phyloP scores from a whole-genome alignment of 2,329 filamentous ascomycete genomes.

The Corniculantispora saksenae region DNA sequence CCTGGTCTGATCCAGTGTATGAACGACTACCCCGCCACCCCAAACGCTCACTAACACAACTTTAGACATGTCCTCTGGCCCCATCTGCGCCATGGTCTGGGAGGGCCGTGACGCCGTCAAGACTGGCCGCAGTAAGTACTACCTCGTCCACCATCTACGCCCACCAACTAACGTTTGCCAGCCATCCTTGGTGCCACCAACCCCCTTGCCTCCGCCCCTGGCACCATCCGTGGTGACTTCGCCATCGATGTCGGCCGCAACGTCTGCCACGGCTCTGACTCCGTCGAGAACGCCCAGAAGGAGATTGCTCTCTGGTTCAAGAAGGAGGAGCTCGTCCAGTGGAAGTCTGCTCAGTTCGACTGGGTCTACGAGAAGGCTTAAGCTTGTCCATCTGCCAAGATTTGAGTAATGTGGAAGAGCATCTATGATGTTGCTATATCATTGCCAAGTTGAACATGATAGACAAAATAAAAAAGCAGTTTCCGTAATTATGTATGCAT shows the following conservation, averaged over 20 bases:
- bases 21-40: constrained; percentile 33
- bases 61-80: constrained; percentile 92
- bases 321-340: constrained; percentile 79
- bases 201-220: constrained; percentile 89
- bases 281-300: constrained; percentile 98
- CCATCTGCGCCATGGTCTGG: constrained; percentile 99
- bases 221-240: constrained; percentile 96
- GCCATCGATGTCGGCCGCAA: constrained; percentile 86
- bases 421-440: background rate
- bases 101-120: constrained; percentile 98
- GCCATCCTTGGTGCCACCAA: constrained; percentile 98
- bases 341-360: constrained; percentile 80
- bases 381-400: constrained; percentile 22
- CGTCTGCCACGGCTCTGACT: constrained; percentile 99
- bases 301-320: constrained; percentile 99
- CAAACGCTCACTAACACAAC: constrained; percentile 22
- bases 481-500: background rate
- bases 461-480: constrained; percentile 8
- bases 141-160: background rate
- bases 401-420: background rate
- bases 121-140: constrained; percentile 80
- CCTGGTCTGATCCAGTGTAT: constrained; percentile 85
- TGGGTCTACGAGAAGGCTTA: constrained; percentile 96
- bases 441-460: background rate
- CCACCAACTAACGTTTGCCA: constrained; percentile 36